A percentile compares a stretch with the other conserved stretches of the same genome.
phyloP scores from a whole-genome alignment of 495 filamentous ascomycete species.

The Hypoxylon crocopeplum region DNA sequence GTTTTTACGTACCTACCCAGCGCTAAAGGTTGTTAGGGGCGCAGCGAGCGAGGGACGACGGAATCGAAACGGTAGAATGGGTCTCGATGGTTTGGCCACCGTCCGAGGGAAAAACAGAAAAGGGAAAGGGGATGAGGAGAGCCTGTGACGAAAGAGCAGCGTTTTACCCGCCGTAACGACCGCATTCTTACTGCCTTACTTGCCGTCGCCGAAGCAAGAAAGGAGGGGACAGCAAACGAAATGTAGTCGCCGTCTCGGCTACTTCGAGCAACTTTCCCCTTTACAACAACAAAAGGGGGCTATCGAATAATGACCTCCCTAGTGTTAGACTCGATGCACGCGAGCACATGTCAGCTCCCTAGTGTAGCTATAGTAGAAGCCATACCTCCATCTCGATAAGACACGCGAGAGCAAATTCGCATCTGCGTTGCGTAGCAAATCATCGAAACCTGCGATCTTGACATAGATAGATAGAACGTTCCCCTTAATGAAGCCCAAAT shows the following conservation, averaged over 20 bases:
- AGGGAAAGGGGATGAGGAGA: conserved; percentile 4
- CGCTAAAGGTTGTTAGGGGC: conserved; percentile 15
- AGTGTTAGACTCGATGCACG: conserved; percentile 3
- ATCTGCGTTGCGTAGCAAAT: conserved; percentile 8
- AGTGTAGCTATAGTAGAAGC: conserved; percentile 10
- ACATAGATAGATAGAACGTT: conserved; percentile 21
- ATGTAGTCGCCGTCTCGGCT: conserved; percentile 19
- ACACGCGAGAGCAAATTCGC: conserved; percentile 13
- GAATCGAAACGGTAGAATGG: conserved; percentile 40
- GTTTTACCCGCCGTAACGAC: conserved; percentile 32
- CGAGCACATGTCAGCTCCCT: conserved; percentile 6
- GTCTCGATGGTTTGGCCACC: conserved; percentile 27
- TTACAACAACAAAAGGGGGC: conserved; percentile 34
- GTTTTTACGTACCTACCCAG: conserved; percentile 20
- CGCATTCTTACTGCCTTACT: conserved; percentile 9
- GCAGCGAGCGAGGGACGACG: conserved; percentile 32
- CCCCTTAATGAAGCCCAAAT: conserved; percentile 38
- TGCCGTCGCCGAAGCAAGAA: conserved; percentile 10
- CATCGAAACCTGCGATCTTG: conserved; percentile 19
- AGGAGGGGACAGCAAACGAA: conserved; percentile 19
- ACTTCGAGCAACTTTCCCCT: conserved; percentile 27
- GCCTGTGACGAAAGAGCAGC: conserved; percentile 10
- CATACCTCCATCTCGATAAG: background rate
- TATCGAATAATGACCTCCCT: background rate
- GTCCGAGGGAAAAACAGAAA: conserved; percentile 21